Base-by-base conservation (phyloP, 75 land plant genomes). In the Chamaecyparis obtusa region DNA sequence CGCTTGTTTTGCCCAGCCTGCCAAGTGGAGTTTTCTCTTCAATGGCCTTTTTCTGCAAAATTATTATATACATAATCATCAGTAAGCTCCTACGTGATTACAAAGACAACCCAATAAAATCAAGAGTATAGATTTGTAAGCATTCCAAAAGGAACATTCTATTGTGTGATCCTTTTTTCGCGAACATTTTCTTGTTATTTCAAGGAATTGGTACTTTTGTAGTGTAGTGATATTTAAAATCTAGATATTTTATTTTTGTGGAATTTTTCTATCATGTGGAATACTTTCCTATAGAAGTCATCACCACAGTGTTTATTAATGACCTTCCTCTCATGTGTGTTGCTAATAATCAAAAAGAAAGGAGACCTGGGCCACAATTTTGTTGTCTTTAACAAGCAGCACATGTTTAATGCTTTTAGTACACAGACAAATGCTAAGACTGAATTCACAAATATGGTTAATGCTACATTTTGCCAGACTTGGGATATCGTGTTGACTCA, bases 1-100 rank as follows among this genome's bases (percentile, higher is more conserved):
- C 99, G 64, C 87, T 89, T 27, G 93, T 89, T 49, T 93, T 94
- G 35, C 99, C 99, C 46, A 98, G 91, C 85, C 97, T 90, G 21
- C 89, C 86, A 44, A 98, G 91, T 60, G 93, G 83, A 43, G 95
- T 93, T 80, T 86, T 87, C 24, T 84, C 91, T 85, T 91, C 92
- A 15, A 94, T 83, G 1, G 64, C 86, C 82, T 92, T 90, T 84
- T 90, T 94, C 99, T 98, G 93, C 88, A 89, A 85, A 27, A 84
- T 32, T 44, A 17, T 32, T 16, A 9, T 9, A 37, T 11, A n/a
- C 83, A 81, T n/a, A 46, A 21, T 46, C 8, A 46, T 81, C 46
- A 81, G 15, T 7, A 41, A 78, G 11, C 46, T 78, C 69, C 17
- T 41, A 78, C 9, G 13, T 81, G 8, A n/a, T 81, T 81, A 46